Conservation (phyloP, 176 grass and related monocot genomes). For the Chrysopogon serrulatus region DNA sequence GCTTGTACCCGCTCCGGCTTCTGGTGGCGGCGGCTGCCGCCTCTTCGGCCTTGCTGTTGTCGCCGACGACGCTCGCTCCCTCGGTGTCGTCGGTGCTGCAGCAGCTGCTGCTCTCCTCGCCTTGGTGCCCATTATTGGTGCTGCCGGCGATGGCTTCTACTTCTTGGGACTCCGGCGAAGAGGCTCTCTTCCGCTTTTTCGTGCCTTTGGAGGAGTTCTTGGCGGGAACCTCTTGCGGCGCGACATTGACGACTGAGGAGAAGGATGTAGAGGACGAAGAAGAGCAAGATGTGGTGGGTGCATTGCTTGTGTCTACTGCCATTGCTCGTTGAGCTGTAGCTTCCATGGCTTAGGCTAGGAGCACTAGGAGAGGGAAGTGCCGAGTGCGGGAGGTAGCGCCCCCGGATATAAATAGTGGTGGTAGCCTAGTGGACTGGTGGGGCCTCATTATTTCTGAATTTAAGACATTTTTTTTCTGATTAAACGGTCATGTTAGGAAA, state of each 20-base stretch:
- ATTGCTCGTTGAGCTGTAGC: slow-evolving; percentile 24
- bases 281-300: slow-evolving; percentile 39
- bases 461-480: background rate
- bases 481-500: background rate
- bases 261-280: slow-evolving; percentile 21
- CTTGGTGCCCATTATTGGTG: background rate
- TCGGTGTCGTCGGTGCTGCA: slow-evolving; percentile 19
- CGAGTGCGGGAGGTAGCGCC: background rate
- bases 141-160: background rate
- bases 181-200: slow-evolving; percentile 42
- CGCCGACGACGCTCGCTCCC: background rate
- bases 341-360: slow-evolving; percentile 34
- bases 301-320: slow-evolving; percentile 39
- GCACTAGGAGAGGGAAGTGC: background rate
- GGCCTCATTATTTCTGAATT: background rate
- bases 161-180: background rate
- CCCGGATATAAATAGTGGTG: slow-evolving; percentile 33
- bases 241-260: slow-evolving; percentile 7
- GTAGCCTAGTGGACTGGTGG: background rate
- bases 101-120: slow-evolving; percentile 46
- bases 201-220: slow-evolving; percentile 14
- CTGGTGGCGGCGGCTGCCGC: background rate
- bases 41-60: background rate
- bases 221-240: background rate
- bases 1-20: slow-evolving; percentile 41